Base-by-base conservation (phyloP, 1,284 basidiomycete genomes). In the Peniophora sp. region DNA sequence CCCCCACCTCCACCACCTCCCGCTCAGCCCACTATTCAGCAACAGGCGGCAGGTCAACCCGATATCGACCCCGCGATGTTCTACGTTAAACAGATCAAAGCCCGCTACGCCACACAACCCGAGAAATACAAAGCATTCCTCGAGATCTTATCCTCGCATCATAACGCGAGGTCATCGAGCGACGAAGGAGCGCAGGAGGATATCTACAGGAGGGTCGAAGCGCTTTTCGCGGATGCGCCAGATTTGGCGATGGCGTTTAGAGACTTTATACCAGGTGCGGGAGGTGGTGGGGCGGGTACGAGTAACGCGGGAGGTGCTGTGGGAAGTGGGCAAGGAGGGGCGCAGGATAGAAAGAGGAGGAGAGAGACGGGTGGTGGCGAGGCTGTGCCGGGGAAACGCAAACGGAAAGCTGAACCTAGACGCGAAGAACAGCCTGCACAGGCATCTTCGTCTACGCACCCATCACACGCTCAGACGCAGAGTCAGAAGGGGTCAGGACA, bases 11-110 rank as follows among this genome's bases (percentile, higher is more conserved):
- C 38, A 41, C 38, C 38, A 16, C 38, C 38, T 17, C 38, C 38
- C 38, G 8, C 38, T 6, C 38, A 8, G n/a, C 34, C n/a, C 34
- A 10, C n/a, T n/a, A 20, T 17, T 20, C 8, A n/a, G 8, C 38
- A 6, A 5, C 38, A 6, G 8, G 8, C 19, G 16, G n/a, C 38
- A 16, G n/a, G n/a, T 41, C 34, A 10, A 10, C 34, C 34, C 34
- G n/a, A 41, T 5, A 8, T 41, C 44, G 78, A 79, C 55, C 83
- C 83, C 1, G 96, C 95, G 1, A 88, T 99, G 57, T 85, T 90
- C 61, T 99, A 97, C 61, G 92, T 99, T 38, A 94, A 97, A 70
- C 94, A 93, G 70, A 97, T 98, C 71, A 98, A 97, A 69, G 88
- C 91, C 58, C 84, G 93, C 38, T 98, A 94, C 69, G 72, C 73